Evolutionary conservation across 2,329 filamentous ascomycete genomes (phyloP), one percentile per base, ranked within the genome.

Genomic region (Diaporthe ampelina): DNA sequence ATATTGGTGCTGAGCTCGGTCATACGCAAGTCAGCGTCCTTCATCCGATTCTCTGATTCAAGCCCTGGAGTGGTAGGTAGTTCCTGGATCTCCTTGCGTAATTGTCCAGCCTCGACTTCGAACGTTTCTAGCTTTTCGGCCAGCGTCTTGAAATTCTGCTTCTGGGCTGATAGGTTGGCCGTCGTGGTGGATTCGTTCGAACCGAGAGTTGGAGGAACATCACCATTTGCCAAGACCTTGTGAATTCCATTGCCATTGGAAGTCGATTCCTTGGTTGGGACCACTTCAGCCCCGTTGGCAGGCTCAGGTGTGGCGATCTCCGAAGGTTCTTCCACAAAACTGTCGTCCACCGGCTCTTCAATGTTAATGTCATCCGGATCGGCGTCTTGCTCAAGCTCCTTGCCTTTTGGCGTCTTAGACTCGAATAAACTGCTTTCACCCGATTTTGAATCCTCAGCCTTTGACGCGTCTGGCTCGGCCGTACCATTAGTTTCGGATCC

Each of bases 291-390:
- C 26, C 79, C 37, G 78, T 67, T 71, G 9, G 48, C n/a, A 24
- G 70, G 76, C 21, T 75, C 76, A 7, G 73, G 52, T 65, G 59
- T 21, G 76, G 57, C 2, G 72, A 24, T 15, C 70, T 76, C 35
- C 76, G 76, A 15, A 50, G 68, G 24, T 74, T 77, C 54, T 17
- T 76, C 74, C 21, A 52, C 13, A 35, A 63, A 56, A 29, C 26
- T 61, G 58, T 74, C 59, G 48, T 75, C 65, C 43, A 85, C 83
- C 0, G 84, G 85, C 45, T 84, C 84, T 74, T 86, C 85, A 32
- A 90, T 84, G 59, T 88, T 83, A 67, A 90, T 88, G 72, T 90
- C 87, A 3, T 89, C 88, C 0, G 86, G 86, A 6, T 77, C 80
- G 5, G 80, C 67, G 17, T 84, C 84, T 32, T 79, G 73, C 6